These are phyloP conservation scores for Saccharomycopsis vini DNA, from an alignment of 805 yeast species.

Conservation along the genomic window DNA sequence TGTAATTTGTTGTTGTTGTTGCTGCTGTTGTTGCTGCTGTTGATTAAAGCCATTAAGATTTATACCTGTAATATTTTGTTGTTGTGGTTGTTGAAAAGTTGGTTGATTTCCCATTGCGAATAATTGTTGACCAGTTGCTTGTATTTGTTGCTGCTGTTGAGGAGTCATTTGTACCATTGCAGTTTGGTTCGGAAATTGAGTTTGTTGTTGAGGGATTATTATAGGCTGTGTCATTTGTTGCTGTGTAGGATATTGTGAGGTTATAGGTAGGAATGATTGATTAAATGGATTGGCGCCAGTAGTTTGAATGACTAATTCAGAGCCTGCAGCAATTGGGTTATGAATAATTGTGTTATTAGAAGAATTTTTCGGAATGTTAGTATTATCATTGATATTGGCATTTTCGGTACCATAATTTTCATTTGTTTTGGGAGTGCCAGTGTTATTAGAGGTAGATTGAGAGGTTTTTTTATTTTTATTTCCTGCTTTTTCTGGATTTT, in stretches of 20 bases:
- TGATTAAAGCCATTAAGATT: slow-evolving; percentile 18
- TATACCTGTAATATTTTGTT: slow-evolving; percentile 17
- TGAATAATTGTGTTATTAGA: too few relatives aligned
- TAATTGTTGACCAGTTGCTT: slow-evolving; percentile 17
- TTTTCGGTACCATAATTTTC: too few relatives aligned
- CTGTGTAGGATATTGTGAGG: slow-evolving; percentile 15
- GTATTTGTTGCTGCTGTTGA: slow-evolving; percentile 19
- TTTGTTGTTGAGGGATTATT: slow-evolving; percentile 9
- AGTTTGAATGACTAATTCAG: slow-evolving; percentile 17
- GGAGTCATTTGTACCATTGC: background rate
- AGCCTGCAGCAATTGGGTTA: background rate
- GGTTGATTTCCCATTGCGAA: too few relatives aligned
- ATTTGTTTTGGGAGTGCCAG: too few relatives aligned
- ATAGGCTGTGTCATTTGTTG: slow-evolving; percentile 7
- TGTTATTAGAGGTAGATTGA: too few relatives aligned
- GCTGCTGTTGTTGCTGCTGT: slow-evolving; percentile 23
- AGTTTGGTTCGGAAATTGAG: slow-evolving; percentile 20
- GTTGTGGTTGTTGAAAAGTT: slow-evolving; percentile 20
- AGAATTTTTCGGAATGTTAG: too few relatives aligned
- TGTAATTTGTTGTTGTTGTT: slow-evolving; percentile 20
- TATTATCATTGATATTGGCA: too few relatives aligned
- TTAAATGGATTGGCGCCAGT: slow-evolving; percentile 27
- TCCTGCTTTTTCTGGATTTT: too few relatives aligned
- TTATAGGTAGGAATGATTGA: slow-evolving; percentile 20
- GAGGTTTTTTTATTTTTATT: too few relatives aligned